Base-by-base conservation (phyloP, 331 rosid species). In the Prunus yedoensis region DNA sequence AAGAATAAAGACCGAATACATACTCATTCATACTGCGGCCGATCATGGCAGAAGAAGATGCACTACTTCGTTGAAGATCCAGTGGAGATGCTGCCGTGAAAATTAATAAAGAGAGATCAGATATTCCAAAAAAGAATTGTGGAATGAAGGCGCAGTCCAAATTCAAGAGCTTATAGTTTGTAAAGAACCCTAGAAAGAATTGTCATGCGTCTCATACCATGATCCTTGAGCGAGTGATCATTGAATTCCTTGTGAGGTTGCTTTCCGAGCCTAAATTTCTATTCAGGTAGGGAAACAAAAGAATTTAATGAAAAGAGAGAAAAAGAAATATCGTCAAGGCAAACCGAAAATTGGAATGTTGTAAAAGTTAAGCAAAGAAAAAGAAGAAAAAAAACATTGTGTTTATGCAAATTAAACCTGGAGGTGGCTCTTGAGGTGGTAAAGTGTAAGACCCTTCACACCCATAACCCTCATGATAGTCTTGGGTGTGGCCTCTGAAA, bases 391-490 rank as follows among this genome's bases (percentile, higher is more conserved):
- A 16, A 17, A 52, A 30, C 8, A 16, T 68, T 65, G 45, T 60
- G 67, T 77, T 63, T 71, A 32, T 78, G 70, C 78, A 84, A 73
- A 18, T 25, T 58, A 25, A 59, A 95, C 99, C 99, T 95, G 99
- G 58, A 95, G 99, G 57, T 95, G 99, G 86, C 99, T 95, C 88
- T 95, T 95, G 86, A 95, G 98, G 85, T 95, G 99, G 91, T 95
- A 95, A 88, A 95, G 98, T 74, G 99, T 95, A 20, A 95, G 99
- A 76, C 99, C 99, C 89, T 95, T 95, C 82, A 95, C 99, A 57
- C 99, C 96, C 99, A 95, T 95, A 61, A 92, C 99, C 85, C 99
- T 90, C 99, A 95, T 95, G 85, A 95, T 95, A 68, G 99, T 92
- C 83, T 95, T 95, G 1, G 99, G 99, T 18, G 99, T 95, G 9